Evolutionary conservation across 1,284 basidiomycete species (phyloP).

Genomic region (Neonothopanus nambi): DNA sequence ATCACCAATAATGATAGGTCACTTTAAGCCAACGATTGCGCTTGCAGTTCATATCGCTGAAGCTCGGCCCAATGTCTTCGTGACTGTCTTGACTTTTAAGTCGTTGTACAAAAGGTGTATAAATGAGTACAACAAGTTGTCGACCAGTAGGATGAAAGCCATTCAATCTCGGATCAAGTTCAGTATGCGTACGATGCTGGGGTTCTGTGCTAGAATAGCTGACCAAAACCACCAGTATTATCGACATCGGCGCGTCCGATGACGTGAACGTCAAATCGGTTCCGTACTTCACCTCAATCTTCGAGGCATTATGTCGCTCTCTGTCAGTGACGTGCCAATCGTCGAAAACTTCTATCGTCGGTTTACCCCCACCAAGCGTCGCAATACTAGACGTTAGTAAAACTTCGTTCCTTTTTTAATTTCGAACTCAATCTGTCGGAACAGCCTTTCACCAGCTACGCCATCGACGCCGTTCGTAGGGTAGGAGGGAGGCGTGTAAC

Average conservation of each 20-base stretch:
- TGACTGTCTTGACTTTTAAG: slow-evolving; percentile 1
- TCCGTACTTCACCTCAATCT: slow-evolving; percentile 1
- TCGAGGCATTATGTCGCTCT: neutral
- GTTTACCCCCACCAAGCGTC: neutral
- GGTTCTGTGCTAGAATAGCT: neutral
- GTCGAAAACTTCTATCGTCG: neutral
- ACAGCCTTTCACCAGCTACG: slow-evolving; percentile 3
- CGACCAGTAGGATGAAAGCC: neutral
- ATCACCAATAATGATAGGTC: too few relatives aligned
- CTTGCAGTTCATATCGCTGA: slow-evolving; percentile 2
- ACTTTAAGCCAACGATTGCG: slow-evolving; percentile 5
- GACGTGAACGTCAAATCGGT: neutral
- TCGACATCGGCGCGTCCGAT: neutral
- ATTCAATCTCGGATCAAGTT: slow-evolving; percentile 1
- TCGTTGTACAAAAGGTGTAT: slow-evolving; percentile 5
- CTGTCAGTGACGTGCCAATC: neutral
- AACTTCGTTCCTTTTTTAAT: neutral
- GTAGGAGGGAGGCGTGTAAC: neutral
- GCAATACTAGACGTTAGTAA: slow-evolving; percentile 7
- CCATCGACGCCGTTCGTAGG: neutral
- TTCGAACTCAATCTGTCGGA: neutral
- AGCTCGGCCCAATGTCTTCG: neutral
- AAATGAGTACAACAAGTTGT: neutral
- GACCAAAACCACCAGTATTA: neutral
- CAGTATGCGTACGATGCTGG: neutral